Conservation (phyloP, 176 grass and related monocot genomes). For the barley (Hordeum vulgare) region MorexV3_pseudomolecules_assembly NC_058520.1:582283886-582284385, state of each 20-base stretch:
- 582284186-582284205: constrained; percentile 9
- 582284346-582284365: constrained; percentile 29
- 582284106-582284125: constrained; percentile 59
- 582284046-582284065: constrained; percentile 63
- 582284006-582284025: not conserved
- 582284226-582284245: constrained; percentile 24
- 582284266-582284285: not conserved
- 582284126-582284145: constrained; percentile 37
- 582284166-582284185: not conserved
- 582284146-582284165: constrained; percentile 45
- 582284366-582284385: constrained; percentile 44
- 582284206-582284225: constrained; percentile 13
- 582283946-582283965: not conserved
- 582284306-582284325: constrained; percentile 41
- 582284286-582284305: constrained; percentile 2
- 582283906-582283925: not conserved
- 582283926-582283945: not conserved
- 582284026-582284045: constrained; percentile 26
- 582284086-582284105: constrained; percentile 49
- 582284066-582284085: constrained; percentile 48
- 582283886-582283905: not conserved
- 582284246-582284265: constrained; percentile 11
- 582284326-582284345: not conserved
- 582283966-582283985: not conserved
- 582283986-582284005: not conserved